phyloP scores from a whole-genome alignment of 192 early-diverging fungal genomes.

The Mortierella claussenii region DNA sequence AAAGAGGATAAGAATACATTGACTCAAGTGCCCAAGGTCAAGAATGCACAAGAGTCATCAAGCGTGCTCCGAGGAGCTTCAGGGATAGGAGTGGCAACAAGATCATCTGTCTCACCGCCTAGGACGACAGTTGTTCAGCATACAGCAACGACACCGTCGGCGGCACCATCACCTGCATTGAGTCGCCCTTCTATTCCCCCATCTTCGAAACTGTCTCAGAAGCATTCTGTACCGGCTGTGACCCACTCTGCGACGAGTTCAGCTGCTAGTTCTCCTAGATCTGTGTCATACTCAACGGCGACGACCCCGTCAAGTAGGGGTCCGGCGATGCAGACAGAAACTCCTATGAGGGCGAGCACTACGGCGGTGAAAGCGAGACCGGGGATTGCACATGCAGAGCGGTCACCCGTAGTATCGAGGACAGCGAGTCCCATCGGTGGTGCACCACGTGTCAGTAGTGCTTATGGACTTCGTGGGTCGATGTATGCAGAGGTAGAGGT shows the following conservation, averaged over 20 bases:
- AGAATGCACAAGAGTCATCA: constrained; percentile 5
- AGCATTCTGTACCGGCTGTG: background rate
- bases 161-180: background rate
- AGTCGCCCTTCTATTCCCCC: background rate
- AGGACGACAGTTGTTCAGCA: no score
- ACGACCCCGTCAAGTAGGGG: no score
- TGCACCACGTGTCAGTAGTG: no score
- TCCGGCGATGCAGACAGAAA: no score
- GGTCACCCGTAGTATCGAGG: constrained; percentile 1
- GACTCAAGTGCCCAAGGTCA: constrained; percentile 21
- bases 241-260: background rate
- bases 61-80: no score
- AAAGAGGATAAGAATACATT: background rate
- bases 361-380: background rate
- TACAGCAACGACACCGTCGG: background rate
- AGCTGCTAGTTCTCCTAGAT: constrained; percentile 6
- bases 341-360: no score
- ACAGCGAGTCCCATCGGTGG: constrained; percentile 4
- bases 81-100: background rate
- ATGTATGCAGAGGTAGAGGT: constrained; percentile 6
- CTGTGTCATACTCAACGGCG: no score
- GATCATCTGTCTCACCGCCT: background rate
- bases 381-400: constrained; percentile 1
- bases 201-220: constrained; percentile 1
- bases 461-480: constrained; percentile 13